Evolutionary conservation across 768 basidiomycete species (phyloP).

Genomic region (Hypholoma sublateritium): DNA sequence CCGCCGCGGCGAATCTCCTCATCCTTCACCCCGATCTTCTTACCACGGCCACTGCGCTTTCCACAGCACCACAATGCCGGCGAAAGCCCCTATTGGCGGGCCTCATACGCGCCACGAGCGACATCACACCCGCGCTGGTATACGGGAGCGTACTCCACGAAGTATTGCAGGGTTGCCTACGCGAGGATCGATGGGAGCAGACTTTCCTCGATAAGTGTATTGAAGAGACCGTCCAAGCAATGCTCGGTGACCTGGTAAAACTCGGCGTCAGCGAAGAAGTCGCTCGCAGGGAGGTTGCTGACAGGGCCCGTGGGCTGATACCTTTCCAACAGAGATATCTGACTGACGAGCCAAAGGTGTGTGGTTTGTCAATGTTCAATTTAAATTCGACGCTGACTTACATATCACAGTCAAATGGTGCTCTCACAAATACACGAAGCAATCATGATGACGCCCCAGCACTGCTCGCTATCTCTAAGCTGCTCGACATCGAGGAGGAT

Average conservation of each 20-base stretch:
- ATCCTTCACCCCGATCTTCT: conserved; percentile 93
- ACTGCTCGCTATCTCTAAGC: conserved; percentile 66
- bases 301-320: conserved; percentile 62
- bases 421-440: conserved; percentile 68
- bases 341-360: conserved; percentile 61
- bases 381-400: neutral
- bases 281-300: conserved; percentile 62
- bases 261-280: conserved; percentile 58
- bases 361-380: conserved; percentile 3
- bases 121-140: conserved; percentile 65
- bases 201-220: conserved; percentile 60
- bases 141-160: conserved; percentile 96
- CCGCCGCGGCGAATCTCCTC: conserved; percentile 64
- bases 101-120: conserved; percentile 57
- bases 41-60: conserved; percentile 86
- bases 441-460: conserved; percentile 43
- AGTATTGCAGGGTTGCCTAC: conserved; percentile 81
- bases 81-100: conserved; percentile 83
- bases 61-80: conserved; percentile 78
- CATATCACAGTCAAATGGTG: conserved; percentile 52
- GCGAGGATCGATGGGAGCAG: conserved; percentile 60
- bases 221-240: conserved; percentile 50
- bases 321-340: conserved; percentile 71
- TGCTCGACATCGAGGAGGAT: conserved; percentile 93
- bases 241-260: conserved; percentile 62